These are phyloP conservation scores for Podochytrium sp. DNA, from an alignment of 192 early-diverging fungal genomes.

Conservation along the genomic window DNA sequence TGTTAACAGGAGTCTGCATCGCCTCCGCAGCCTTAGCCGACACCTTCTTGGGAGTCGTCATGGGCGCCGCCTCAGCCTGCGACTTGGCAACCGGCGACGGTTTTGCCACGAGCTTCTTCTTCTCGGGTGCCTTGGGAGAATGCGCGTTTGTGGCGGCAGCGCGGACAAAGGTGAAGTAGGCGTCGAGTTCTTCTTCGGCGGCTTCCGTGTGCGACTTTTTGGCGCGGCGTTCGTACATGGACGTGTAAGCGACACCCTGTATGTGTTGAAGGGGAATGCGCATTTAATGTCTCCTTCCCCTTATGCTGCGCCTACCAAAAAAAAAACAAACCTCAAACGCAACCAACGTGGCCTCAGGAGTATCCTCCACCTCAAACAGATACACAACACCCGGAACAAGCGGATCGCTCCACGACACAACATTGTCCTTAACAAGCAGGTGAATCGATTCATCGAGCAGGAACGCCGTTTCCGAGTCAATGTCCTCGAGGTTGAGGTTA, in stretches of 20 bases:
- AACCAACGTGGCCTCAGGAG: constrained; percentile 46
- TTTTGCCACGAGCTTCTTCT: background rate
- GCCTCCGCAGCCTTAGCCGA: background rate
- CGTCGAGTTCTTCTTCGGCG: constrained; percentile 55
- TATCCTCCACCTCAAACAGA: background rate
- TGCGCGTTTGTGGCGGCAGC: background rate
- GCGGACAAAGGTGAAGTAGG: constrained; percentile 42
- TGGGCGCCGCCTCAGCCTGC: background rate
- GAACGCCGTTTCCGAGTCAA: constrained; percentile 74
- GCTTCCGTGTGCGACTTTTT: constrained; percentile 51
- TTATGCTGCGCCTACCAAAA: background rate
- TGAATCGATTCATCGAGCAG: constrained; percentile 63
- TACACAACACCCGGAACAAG: background rate
- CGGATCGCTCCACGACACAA: background rate
- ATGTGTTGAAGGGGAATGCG: constrained; percentile 50
- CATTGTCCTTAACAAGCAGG: constrained; percentile 43
- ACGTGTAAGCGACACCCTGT: constrained; percentile 64
- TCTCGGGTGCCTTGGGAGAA: background rate
- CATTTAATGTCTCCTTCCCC: constrained; percentile 21
- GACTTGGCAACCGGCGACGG: background rate
- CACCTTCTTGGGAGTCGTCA: background rate
- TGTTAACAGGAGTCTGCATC: background rate
- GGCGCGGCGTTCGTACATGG: constrained; percentile 65
- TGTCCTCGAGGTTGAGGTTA: constrained; percentile 61
- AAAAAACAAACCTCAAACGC: constrained; percentile 30